phyloP scores from a whole-genome alignment of 495 filamentous ascomycete genomes.

The Podospora pseudopauciseta region DNA sequence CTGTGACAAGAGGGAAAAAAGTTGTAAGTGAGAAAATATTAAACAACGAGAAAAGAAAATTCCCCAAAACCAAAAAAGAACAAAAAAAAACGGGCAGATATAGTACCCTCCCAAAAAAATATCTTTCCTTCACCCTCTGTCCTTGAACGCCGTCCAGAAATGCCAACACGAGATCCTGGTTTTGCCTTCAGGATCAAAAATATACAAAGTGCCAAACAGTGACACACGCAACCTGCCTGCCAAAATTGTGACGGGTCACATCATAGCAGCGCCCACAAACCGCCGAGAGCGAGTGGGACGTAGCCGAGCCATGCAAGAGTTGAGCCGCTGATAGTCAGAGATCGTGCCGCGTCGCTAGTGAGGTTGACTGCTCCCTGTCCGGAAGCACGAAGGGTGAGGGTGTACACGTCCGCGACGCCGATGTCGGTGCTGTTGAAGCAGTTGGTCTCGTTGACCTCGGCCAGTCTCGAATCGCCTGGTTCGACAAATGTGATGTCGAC shows the following conservation, averaged over 20 bases:
- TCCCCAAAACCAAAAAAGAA: not conserved
- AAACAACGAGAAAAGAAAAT: not conserved
- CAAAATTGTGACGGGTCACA: too few species aligned
- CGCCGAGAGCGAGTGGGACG: slow-evolving; percentile 34
- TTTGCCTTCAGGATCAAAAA: slow-evolving; percentile 6
- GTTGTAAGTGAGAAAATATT: not conserved
- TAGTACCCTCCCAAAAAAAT: not conserved
- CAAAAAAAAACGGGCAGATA: not conserved
- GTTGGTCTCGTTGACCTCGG: slow-evolving; percentile 69
- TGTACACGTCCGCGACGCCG: slow-evolving; percentile 72
- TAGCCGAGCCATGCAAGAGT: slow-evolving; percentile 34
- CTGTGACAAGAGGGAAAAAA: not conserved
- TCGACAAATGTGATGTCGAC: slow-evolving; percentile 81
- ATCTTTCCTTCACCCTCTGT: not conserved
- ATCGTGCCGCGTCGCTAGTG: slow-evolving; percentile 10
- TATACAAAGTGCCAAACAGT: slow-evolving; percentile 14
- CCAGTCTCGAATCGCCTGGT: slow-evolving; percentile 59
- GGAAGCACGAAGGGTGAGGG: slow-evolving; percentile 42
- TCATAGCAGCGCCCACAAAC: slow-evolving; percentile 36
- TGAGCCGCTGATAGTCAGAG: slow-evolving; percentile 13
- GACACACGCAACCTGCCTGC: not conserved
- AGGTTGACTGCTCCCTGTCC: slow-evolving; percentile 33
- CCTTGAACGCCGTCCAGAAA: not conserved
- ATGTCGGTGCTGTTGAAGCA: slow-evolving; percentile 80
- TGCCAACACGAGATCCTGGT: not conserved